A percentile compares a stretch with the other conserved stretches of the same genome.
phyloP scores from a whole-genome alignment of 2,329 filamentous ascomycete genomes.

The Thielaviopsis euricoi region DNA sequence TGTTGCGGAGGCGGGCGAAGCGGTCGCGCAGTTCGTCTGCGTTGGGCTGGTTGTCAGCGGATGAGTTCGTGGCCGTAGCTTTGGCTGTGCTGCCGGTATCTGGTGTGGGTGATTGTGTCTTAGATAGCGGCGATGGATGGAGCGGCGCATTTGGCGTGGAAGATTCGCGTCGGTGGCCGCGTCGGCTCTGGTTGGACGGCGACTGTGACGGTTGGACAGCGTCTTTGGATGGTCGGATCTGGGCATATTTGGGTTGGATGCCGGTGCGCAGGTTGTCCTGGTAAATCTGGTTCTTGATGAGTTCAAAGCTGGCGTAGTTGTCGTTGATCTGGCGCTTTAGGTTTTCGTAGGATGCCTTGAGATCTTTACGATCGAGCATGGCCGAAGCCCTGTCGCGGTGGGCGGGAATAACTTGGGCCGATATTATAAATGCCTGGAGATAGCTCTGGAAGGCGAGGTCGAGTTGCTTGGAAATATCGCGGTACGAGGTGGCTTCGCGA shows the following conservation, averaged over 20 bases:
- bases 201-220: not conserved
- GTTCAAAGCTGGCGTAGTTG: slow-evolving; percentile 33
- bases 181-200: not conserved
- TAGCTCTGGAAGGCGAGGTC: slow-evolving; percentile 74
- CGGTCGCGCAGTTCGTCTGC: slow-evolving; percentile 34
- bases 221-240: not conserved
- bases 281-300: slow-evolving; percentile 42
- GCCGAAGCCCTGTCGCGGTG: slow-evolving; percentile 54
- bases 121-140: slow-evolving; percentile 4
- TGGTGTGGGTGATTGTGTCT: not conserved
- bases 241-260: slow-evolving; percentile 26
- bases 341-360: slow-evolving; percentile 30
- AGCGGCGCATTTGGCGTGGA: slow-evolving; percentile 2
- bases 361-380: slow-evolving; percentile 38
- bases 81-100: not conserved
- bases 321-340: slow-evolving; percentile 34
- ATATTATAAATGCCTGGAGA: slow-evolving; percentile 63
- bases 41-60: too few species aligned
- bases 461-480: slow-evolving; percentile 42
- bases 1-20: slow-evolving; percentile 38
- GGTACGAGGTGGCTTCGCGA: slow-evolving; percentile 42
- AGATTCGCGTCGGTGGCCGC: slow-evolving; percentile 2
- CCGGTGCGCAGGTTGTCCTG: slow-evolving; percentile 48
- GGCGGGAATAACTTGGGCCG: slow-evolving; percentile 56
- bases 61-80: slow-evolving; percentile 20